Evolutionary conservation across 768 basidiomycete genomes (phyloP), one percentile per base, ranked within the genome.

Genomic region (Suillus decipiens): DNA sequence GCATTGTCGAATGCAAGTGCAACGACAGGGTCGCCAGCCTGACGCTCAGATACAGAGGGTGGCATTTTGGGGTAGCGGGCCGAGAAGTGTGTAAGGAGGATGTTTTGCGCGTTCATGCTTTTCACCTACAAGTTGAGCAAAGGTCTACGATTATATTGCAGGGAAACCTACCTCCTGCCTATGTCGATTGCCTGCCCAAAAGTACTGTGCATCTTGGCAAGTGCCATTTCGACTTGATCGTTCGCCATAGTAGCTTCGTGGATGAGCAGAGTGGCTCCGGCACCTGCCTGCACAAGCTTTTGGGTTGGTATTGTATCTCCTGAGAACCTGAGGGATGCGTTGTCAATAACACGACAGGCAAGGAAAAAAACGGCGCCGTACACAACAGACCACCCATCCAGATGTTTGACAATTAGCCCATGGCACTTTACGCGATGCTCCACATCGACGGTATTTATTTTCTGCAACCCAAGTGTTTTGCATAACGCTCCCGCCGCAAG

Each of bases 181-280:
- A 95, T 80, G 31, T 84, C 83, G 51, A 98, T 84, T 0, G 96
- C 96, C 71, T 98, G 92, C 1, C 92, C 86, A 63, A 95, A 86
- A 0, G 96, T 99, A 63, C 91, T 93, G 73, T 99, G 96, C 5
- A 88, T 88, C 77, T 96, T 98, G 43, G 76, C 75, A 1, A 68
- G 70, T 0, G 95, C 95, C 76, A 92, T 74, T 14, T 88, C 88
- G 22, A 78, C 83, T 69, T 95, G 86, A 61, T 90, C 91, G 69
- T 98, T 91, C 1, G 87, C 91, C 84, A 98, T 89, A 3, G 95
- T 95, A 0, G 96, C 93, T 73, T 99, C 96, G 69, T 99, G 96
- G 37, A 99, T 95, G 47, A 99, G 80, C 1, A 99, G 77, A 0
- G 94, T 94, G 0, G 90, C 89, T 60, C 77, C 75, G 63, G 79